Conservation (phyloP, 371 early-diverging fungal genomes). For the Synchytrium microbalum region DNA sequence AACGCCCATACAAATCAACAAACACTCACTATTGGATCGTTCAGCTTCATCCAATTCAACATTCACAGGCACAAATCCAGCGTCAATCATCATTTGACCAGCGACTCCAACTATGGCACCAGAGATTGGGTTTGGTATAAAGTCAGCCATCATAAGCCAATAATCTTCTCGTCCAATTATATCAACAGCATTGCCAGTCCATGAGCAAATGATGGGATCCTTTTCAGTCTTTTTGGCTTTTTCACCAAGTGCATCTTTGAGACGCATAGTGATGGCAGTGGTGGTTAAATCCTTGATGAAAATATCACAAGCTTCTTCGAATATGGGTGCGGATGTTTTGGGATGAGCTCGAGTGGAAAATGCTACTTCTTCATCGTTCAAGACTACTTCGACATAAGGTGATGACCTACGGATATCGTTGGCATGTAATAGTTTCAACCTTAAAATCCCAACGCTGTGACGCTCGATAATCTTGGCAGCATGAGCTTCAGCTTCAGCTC, state of each 20-base stretch:
- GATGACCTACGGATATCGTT: conserved; percentile 13
- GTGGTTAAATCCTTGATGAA: conserved; percentile 11
- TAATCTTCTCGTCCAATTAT: conserved; percentile 16
- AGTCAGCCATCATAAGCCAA: conserved; percentile 5
- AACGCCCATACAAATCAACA: neutral
- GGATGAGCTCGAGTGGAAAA: conserved; percentile 20
- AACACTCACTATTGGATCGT: conserved; percentile 2
- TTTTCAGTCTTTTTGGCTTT: conserved; percentile 14
- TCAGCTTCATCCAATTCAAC: conserved; percentile 13
- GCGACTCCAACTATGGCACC: conserved; percentile 6
- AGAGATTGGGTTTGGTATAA: conserved; percentile 4
- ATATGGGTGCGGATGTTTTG: conserved; percentile 12
- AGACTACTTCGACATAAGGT: conserved; percentile 22
- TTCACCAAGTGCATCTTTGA: neutral
- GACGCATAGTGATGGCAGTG: neutral
- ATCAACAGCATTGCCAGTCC: conserved; percentile 20
- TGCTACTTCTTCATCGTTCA: conserved; percentile 20
- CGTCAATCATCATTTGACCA: conserved; percentile 9
- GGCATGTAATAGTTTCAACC: conserved; percentile 18
- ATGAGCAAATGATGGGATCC: conserved; percentile 20
- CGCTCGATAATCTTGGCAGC: conserved; percentile 10
- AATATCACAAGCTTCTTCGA: conserved; percentile 19
- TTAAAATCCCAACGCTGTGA: conserved; percentile 26
- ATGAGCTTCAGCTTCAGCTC: conserved; percentile 10
- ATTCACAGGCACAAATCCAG: conserved; percentile 18